Evolutionary conservation across 495 filamentous ascomycete species (phyloP), one percentile per base, ranked within the genome.

Genomic region (Acidiella bohemica): DNA sequence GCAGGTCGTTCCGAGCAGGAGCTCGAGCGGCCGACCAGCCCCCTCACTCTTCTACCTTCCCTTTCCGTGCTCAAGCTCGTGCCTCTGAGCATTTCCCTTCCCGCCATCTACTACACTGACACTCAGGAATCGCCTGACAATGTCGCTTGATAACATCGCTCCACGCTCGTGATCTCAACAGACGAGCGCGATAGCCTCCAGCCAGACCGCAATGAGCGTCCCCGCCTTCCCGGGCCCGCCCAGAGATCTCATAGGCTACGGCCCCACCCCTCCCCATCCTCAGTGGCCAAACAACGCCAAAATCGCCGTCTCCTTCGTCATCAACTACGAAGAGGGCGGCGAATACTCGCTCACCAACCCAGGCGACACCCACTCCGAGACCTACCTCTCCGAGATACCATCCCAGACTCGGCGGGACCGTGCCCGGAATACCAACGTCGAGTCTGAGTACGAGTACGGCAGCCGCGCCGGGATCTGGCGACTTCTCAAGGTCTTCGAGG

Each of bases 301-400:
- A 34, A 60, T 64, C 39, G 61, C 59, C 9, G 55, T 64, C 17
- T 62, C 57, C 4, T 64, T 64, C 41, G 61, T 64, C 21, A 61
- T 64, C 38, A 64, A 64, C 46, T 62, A 62, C 35, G 59, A 64
- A 36, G 61, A 64, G 21, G 42, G 59, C 11, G 58, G 41, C 13
- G 61, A 64, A 37, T 46, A 53, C 25, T 50, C 41, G 16, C 53
- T 60, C 6, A 24, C 58, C 19, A 46, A 44, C 17, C n/a, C n/a
- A n/a, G 61, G 61, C 41, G 59, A 63, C 40, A 37, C 44, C n/a
- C 46, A 52, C 37, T 47, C 51, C 17, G 61, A 64, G 44, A 55
- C 46, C 3, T 49, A 56, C 39, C 56, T 61, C 5, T 47, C 59
- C 38, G 60, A 65, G 47, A 54, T 54, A 22, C 44, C 59, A 0